Evolutionary conservation across 1,284 basidiomycete genomes (phyloP).

Genomic region (Fistulinella staudtii): DNA sequence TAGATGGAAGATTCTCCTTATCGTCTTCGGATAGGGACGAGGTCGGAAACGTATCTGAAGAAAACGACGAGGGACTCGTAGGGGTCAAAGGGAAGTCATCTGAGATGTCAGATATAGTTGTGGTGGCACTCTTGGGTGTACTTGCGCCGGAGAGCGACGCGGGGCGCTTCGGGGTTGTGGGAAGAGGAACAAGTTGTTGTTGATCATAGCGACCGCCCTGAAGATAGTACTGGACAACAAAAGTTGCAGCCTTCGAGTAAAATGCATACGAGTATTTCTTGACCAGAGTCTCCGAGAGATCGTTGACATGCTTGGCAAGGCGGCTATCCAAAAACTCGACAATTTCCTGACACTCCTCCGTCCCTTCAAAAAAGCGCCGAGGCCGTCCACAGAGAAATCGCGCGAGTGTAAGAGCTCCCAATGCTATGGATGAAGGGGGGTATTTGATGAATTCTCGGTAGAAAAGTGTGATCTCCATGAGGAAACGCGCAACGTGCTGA

Average conservation of each 20-base stretch:
- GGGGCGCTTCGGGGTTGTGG: constrained; percentile 67
- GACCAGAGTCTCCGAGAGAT: constrained; percentile 89
- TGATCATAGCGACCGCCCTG: constrained; percentile 67
- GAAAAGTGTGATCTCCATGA: constrained; percentile 98
- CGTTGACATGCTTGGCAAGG: constrained; percentile 81
- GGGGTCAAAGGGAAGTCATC: constrained; percentile 81
- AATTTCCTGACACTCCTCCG: constrained; percentile 70
- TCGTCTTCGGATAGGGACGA: constrained; percentile 57
- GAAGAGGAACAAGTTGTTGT: constrained; percentile 49
- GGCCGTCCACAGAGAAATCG: constrained; percentile 81
- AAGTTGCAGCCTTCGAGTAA: constrained; percentile 91
- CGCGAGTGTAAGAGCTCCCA: constrained; percentile 85
- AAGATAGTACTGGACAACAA: constrained; percentile 90
- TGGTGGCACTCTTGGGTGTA: constrained; percentile 71
- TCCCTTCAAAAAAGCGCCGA: constrained; percentile 76
- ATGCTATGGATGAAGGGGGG: constrained; percentile 82
- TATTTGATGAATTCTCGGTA: constrained; percentile 92
- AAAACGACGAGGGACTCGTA: constrained; percentile 56
- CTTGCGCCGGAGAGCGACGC: constrained; percentile 47
- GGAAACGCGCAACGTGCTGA: constrained; percentile 91
- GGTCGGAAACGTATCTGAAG: constrained; percentile 53
- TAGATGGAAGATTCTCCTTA: constrained; percentile 72
- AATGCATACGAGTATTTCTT: constrained; percentile 97
- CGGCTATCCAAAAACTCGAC: constrained; percentile 84
- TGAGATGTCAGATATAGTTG: constrained; percentile 67